Evolutionary conservation across 257 asterid genomes (phyloP).

Genomic region (Nicotiana knightiana): DNA sequence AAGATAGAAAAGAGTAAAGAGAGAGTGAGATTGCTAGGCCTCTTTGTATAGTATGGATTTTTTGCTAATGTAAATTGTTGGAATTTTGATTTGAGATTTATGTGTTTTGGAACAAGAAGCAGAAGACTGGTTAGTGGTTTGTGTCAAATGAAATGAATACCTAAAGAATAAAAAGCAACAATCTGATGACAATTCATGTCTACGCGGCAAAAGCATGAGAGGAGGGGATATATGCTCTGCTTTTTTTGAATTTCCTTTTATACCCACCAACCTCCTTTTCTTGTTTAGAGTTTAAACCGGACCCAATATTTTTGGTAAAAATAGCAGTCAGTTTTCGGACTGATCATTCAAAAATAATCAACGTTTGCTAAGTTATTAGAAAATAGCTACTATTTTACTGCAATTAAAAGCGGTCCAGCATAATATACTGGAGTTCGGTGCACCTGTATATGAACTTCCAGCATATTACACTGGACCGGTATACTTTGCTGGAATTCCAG

Average conservation of each 20-base stretch:
- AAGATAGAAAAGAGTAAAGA: not conserved
- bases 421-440: too few species aligned
- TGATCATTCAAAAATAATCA: too few species aligned
- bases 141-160: not conserved
- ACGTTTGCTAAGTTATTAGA: too few species aligned
- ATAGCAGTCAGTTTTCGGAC: too few species aligned
- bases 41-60: not conserved
- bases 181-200: not conserved
- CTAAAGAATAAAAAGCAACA: not conserved
- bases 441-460: too few species aligned
- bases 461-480: too few species aligned
- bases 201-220: constrained; percentile 20
- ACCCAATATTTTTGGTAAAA: too few species aligned
- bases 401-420: too few species aligned
- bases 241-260: not conserved
- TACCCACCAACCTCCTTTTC: not conserved
- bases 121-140: not conserved
- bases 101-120: not conserved
- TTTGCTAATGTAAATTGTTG: not conserved
- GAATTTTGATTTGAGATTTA: not conserved
- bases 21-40: not conserved
- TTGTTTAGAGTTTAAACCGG: too few species aligned
- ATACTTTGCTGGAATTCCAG: too few species aligned
- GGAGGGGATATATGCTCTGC: not conserved
- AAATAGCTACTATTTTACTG: too few species aligned